A percentile compares a stretch with the other conserved stretches of the same genome.
Conservation (phyloP, 164 flowering plant genomes). For the Tetrastigma voinierianum region DNA sequence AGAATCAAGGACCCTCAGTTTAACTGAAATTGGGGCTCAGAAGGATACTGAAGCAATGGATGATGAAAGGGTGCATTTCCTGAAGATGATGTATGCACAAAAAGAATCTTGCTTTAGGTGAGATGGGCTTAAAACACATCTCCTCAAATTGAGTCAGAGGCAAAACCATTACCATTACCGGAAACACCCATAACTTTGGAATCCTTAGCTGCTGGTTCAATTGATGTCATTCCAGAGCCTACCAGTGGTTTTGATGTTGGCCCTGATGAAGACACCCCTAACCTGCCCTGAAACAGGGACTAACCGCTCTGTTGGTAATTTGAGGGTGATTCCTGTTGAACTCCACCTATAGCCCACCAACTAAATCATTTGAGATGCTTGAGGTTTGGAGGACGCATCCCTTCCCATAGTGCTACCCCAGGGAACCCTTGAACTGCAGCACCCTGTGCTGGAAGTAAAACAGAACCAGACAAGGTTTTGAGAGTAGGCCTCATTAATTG, state of each 20-base stretch:
- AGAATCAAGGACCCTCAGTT: slow-evolving; percentile 41
- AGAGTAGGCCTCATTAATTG: slow-evolving; percentile 56
- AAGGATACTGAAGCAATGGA: slow-evolving; percentile 35
- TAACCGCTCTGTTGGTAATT: slow-evolving; percentile 37
- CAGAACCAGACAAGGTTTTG: slow-evolving; percentile 35
- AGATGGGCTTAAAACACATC: slow-evolving; percentile 65
- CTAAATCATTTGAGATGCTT: slow-evolving; percentile 43
- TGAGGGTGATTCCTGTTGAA: slow-evolving; percentile 35
- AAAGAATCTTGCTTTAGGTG: slow-evolving; percentile 40
- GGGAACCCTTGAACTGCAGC: slow-evolving; percentile 34
- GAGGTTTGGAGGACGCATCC: slow-evolving; percentile 35
- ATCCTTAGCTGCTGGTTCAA: slow-evolving; percentile 42
- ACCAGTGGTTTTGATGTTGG: slow-evolving; percentile 22
- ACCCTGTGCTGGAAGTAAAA: slow-evolving; percentile 39
- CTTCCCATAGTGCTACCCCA: slow-evolving; percentile 27
- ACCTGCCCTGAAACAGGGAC: slow-evolving; percentile 25
- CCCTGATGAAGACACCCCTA: slow-evolving; percentile 22
- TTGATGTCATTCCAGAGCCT: slow-evolving; percentile 19
- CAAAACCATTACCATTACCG: slow-evolving; percentile 70
- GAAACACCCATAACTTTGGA: slow-evolving; percentile 37
- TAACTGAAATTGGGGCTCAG: slow-evolving; percentile 45
- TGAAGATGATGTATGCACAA: slow-evolving; percentile 31
- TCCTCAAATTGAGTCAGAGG: slow-evolving; percentile 56
- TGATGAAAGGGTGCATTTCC: slow-evolving; percentile 35
- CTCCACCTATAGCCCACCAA: slow-evolving; percentile 34